Evolutionary conservation across 1,284 basidiomycete species (phyloP), one percentile per base, ranked within the genome.

Genomic region (Apiotrichum akiyoshidainum): DNA sequence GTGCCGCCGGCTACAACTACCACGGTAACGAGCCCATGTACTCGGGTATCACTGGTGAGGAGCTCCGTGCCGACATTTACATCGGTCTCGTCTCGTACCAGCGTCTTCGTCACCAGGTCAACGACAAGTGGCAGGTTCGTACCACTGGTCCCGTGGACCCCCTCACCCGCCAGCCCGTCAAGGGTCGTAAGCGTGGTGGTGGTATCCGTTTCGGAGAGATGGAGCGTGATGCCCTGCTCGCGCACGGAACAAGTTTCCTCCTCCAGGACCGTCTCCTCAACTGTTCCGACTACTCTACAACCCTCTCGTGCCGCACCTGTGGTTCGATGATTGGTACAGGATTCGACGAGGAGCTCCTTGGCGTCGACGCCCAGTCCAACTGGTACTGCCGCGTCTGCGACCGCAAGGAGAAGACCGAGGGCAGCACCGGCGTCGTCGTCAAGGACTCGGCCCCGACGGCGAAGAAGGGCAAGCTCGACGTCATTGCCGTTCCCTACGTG

Each of bases 1-100:
- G 86, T 46, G 89, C 90, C 22, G 87, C 96, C 10, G 96, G 96
- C 8, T 99, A 98, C 83, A 99, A 98, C 79, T 98, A 97, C 78
- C 90, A 97, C 74, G 96, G 96, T 39, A 98, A 98, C 80, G 96
- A 99, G 78, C 94, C 96, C 10, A 99, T 99, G 96, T 99, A 99
- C 79, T 98, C 94, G 61, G 96, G 96, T 41, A 96, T 99, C 75
- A 99, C 96, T 9, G 96, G 96, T 21, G 85, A 98, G 79, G 96
- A 99, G 80, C 97, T 99, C 77, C 87, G 90, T 19, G 94, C 95
- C 5, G 96, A 99, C 76, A 99, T 99, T 72, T 99, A 99, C 79
- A 85, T 99, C 62, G 96, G 96, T 22, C 87, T 97, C 47, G 95
- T 99, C 53, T 98, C 97, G 81, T 99, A 99, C 79, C 96, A 99